Conservation (phyloP, 352 stramenopile genomes). For the Lagenidium giganteum region DNA sequence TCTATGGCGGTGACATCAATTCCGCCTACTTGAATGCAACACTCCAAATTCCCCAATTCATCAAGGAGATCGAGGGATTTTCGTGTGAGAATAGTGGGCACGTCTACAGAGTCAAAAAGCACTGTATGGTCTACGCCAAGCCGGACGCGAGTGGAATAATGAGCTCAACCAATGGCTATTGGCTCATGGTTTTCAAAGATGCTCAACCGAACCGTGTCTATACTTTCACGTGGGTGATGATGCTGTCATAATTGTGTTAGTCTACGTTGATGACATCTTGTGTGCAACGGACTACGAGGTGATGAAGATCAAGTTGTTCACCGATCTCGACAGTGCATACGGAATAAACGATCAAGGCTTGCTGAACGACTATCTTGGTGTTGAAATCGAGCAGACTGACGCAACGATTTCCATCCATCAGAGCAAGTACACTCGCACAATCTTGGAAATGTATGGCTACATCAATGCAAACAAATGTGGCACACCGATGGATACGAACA, state of each 20-base stretch:
- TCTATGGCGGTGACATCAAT: constrained; percentile 8
- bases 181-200: background rate
- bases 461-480: background rate
- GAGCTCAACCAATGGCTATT: background rate
- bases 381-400: background rate
- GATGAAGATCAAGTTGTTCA: constrained; percentile 15
- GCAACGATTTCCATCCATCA: background rate
- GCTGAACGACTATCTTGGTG: background rate
- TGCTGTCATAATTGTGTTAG: constrained; percentile 8
- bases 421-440: background rate
- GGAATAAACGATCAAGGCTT: constrained; percentile 16
- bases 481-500: too few species aligned
- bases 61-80: background rate
- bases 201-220: background rate
- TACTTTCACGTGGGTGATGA: constrained; percentile 3
- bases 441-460: background rate
- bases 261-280: constrained; percentile 22
- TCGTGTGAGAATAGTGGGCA: background rate
- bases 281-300: constrained; percentile 10
- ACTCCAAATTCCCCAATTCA: constrained; percentile 3
- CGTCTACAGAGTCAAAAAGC: constrained; percentile 1
- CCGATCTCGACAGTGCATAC: constrained; percentile 6
- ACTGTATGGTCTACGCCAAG: constrained; percentile 1
- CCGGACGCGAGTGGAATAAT: background rate
- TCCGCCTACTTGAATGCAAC: constrained; percentile 6